Evolutionary conservation across 2,329 filamentous ascomycete genomes (phyloP), one percentile per base, ranked within the genome.

Genomic region (Scortechinia acanthostroma): DNA sequence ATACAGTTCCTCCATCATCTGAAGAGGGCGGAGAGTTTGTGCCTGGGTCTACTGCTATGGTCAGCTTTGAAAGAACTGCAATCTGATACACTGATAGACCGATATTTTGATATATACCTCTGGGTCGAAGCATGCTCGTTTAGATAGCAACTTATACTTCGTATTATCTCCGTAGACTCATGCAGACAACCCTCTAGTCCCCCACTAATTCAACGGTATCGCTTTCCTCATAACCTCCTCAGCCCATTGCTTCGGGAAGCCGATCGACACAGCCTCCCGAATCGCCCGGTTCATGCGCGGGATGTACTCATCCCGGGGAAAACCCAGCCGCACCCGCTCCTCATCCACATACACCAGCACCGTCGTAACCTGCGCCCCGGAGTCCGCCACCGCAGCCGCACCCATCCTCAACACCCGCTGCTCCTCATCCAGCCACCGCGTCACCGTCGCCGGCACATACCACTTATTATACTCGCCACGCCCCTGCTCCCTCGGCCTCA

Each of bases 241-340:
- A 4, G 80, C 76, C 60, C 84, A 86, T 30, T 47, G 53, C 52
- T 58, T 49, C 22, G 79, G 76, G 55, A 86, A 58, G 0, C 76
- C 77, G 60, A 66, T 69, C 50, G 69, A 61, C 48, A 54, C 49
- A 21, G 77, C 80, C 62, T 87, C 81, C 22, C 61, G 51, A 21
- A 86, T 77, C 1, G 77, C 82, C 50, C 58, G 60, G 56, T 85
- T 83, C 76, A 87, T 84, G 21, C 81, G 60, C 37, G 60, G 66
- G 4, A 86, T 60, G 53, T 86, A 86, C 63, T 86, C 82, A 2
- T 65, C 53, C 52, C 62, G 61, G 2, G 78, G 73, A 37, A 37
- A 47, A n/a, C 60, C 63, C 20, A 66, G 64, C 17, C 46, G 51
- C 0, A 61, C 56, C 19, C 68, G 51, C 40, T 66, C 48, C 37